Evolutionary conservation across 805 yeast genomes (phyloP).

Genomic region (Ogataea sp.): DNA sequence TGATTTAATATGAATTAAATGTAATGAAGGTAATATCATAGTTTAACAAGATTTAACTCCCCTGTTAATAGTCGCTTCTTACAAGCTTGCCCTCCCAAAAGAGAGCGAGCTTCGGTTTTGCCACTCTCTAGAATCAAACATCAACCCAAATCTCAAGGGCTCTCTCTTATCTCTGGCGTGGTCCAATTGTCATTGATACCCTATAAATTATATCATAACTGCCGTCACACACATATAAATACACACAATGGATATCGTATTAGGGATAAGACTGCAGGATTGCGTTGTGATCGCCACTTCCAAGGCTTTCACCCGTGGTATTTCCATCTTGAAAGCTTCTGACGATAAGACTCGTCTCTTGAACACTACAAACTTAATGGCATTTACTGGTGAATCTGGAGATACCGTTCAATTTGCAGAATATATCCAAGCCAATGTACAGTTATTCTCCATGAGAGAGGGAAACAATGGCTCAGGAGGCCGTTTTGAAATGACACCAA

Average conservation of each 20-base stretch:
- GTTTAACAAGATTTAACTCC: no score
- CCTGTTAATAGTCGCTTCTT: no score
- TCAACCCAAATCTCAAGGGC: not conserved
- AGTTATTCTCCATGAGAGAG: conserved; percentile 69
- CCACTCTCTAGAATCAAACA: not conserved
- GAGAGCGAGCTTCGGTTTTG: not conserved
- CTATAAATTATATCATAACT: not conserved
- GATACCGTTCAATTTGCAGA: conserved; percentile 96
- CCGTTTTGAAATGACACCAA: conserved; percentile 70
- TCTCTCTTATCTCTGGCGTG: no score
- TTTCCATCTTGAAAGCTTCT: conserved; percentile 65
- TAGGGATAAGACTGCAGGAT: conserved; percentile 79
- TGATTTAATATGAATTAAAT: no score
- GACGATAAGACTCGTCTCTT: conserved; percentile 77
- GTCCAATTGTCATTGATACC: no score
- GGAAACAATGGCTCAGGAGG: conserved; percentile 28
- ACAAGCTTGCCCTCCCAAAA: not conserved
- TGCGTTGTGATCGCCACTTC: conserved; percentile 89
- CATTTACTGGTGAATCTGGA: conserved; percentile 93
- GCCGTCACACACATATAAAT: not conserved
- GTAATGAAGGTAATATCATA: no score
- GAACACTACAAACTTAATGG: conserved; percentile 72
- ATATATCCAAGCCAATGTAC: conserved; percentile 86
- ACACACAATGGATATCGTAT: conserved; percentile 69
- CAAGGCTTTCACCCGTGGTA: conserved; percentile 87